Conservation (phyloP, 2,329 filamentous ascomycete genomes). For the Monosporascus sp. region DNA sequence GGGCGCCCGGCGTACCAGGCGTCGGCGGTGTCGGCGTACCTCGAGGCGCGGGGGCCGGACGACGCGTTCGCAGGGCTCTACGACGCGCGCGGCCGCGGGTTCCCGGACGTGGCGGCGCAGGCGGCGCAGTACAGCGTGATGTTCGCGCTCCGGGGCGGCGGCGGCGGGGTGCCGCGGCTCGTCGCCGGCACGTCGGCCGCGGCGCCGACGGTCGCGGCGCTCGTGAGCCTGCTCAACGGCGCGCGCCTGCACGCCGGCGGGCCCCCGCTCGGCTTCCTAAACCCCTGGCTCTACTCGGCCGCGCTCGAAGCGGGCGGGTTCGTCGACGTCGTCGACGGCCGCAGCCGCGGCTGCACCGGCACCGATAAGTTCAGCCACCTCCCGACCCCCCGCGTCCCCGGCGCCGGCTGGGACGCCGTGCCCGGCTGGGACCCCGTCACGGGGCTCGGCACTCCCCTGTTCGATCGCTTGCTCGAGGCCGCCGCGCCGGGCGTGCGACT, state of each 20-base stretch:
- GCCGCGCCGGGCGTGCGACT: constrained; percentile 11
- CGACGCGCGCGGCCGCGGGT: constrained; percentile 46
- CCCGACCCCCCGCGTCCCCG: constrained; percentile 23
- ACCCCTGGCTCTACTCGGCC: constrained; percentile 53
- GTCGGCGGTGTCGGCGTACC: constrained; percentile 41
- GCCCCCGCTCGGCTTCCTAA: constrained; percentile 52
- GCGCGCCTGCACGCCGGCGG: constrained; percentile 50
- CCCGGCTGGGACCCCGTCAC: constrained; percentile 42
- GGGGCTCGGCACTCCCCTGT: constrained; percentile 40
- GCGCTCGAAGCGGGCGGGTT: constrained; percentile 23
- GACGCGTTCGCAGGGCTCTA: constrained; percentile 38
- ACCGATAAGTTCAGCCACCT: constrained; percentile 18
- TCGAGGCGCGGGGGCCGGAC: constrained; percentile 18
- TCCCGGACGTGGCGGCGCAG: constrained; percentile 59
- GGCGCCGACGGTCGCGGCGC: constrained; percentile 55
- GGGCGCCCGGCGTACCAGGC: constrained; percentile 38
- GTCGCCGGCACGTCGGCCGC: constrained; percentile 45
- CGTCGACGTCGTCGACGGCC: constrained; percentile 32
- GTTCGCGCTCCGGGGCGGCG: constrained; percentile 4
- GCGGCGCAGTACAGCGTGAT: constrained; percentile 25
- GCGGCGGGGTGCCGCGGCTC: constrained; percentile 24
- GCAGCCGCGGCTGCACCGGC: constrained; percentile 29
- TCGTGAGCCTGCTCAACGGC: constrained; percentile 62
- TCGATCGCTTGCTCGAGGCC: constrained; percentile 26
- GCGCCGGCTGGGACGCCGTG: constrained; percentile 36